Percentiles rank a stretch among this genome's conserved stretches.
Conservation (phyloP, 345 rosid species). For the Eutrema japonicum region DNA sequence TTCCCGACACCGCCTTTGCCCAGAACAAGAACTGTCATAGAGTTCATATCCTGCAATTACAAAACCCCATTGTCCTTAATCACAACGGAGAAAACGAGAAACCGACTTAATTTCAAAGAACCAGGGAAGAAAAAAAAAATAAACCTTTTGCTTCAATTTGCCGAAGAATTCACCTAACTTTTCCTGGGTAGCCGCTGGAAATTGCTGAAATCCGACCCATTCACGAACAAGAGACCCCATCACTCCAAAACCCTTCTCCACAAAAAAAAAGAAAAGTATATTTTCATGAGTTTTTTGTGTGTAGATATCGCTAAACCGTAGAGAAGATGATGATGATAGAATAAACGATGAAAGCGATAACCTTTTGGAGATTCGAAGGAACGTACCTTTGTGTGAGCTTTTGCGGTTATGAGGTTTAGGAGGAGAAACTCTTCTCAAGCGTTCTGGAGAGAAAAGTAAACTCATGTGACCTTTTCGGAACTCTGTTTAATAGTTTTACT, state of each 20-base stretch:
- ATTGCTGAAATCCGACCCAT: slow-evolving; percentile 80
- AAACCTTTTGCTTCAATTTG: slow-evolving; percentile 75
- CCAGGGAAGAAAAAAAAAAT: slow-evolving; percentile 8
- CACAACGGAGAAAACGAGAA: slow-evolving; percentile 25
- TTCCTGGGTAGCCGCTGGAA: slow-evolving; percentile 69
- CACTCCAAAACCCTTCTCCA: slow-evolving; percentile 30
- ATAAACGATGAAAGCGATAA: slow-evolving; percentile 14
- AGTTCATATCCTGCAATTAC: slow-evolving; percentile 58
- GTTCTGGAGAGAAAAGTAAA: background rate
- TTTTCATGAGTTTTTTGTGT: background rate
- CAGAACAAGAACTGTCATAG: slow-evolving; percentile 73
- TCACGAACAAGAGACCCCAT: slow-evolving; percentile 68
- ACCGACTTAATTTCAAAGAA: background rate
- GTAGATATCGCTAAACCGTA: background rate
- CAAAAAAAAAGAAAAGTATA: background rate
- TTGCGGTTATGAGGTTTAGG: slow-evolving; percentile 22
- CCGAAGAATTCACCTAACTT: slow-evolving; percentile 64
- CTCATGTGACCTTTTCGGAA: slow-evolving; percentile 38
- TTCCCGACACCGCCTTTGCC: slow-evolving; percentile 86
- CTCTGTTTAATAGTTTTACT: slow-evolving; percentile 5
- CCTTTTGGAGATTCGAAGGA: background rate
- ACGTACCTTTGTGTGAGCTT: slow-evolving; percentile 34
- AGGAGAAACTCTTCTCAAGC: slow-evolving; percentile 4
- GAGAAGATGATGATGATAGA: background rate
- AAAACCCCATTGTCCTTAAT: background rate